A percentile compares a stretch with the other conserved stretches of the same genome.
phyloP scores from a whole-genome alignment of 805 yeast genomes.

The Yamadazyma nakazawae region DNA sequence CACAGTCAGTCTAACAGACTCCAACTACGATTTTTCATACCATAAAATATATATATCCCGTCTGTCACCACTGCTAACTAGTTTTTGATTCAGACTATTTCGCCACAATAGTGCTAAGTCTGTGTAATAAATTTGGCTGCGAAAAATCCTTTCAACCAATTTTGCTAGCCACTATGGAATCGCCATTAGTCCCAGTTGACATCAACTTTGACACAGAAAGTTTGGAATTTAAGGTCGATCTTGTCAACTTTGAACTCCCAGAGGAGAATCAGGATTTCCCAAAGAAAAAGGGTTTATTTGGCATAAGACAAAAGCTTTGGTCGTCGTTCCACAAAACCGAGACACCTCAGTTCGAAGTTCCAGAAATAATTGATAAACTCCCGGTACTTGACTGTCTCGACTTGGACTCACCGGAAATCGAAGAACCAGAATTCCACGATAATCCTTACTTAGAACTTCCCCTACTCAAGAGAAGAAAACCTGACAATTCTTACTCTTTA shows the following conservation, averaged over 20 bases:
- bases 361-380: neutral
- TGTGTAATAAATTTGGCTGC: slow-evolving; percentile 1
- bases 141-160: slow-evolving; percentile 2
- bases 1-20: too few species aligned
- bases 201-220: slow-evolving; percentile 7
- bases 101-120: too few species aligned
- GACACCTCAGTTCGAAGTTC: neutral
- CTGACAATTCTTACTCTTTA: neutral
- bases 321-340: neutral
- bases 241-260: neutral
- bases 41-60: too few species aligned
- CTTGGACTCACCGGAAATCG: neutral
- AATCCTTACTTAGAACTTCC: neutral
- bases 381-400: neutral
- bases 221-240: slow-evolving; percentile 3
- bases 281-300: neutral
- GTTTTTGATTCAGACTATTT: too few species aligned
- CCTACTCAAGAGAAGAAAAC: neutral
- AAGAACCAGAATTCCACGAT: neutral
- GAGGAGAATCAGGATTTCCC: neutral
- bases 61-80: too few species aligned
- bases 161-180: slow-evolving; percentile 1
- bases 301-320: slow-evolving; percentile 1
- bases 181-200: neutral
- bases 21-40: too few species aligned